These are phyloP conservation scores for Ambispora gerdemannii DNA, from an alignment of 192 early-diverging fungal genomes.

Conservation along the genomic window DNA sequence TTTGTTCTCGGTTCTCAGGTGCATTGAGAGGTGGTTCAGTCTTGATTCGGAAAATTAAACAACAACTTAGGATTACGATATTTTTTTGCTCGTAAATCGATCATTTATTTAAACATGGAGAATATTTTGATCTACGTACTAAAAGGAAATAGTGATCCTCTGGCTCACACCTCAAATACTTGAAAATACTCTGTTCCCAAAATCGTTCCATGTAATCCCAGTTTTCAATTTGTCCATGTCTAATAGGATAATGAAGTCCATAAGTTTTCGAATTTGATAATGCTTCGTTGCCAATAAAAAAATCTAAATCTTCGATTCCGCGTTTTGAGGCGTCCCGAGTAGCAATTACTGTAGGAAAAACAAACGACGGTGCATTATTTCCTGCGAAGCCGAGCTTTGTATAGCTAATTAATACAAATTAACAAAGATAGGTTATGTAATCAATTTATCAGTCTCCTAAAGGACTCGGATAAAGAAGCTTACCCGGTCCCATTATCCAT, in stretches of 20 bases:
- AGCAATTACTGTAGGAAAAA: conserved; percentile 93
- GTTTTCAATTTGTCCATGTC: conserved; percentile 97
- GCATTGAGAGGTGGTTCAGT: conserved; percentile 98
- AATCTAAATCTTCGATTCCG: conserved; percentile 97
- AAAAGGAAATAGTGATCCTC: conserved; percentile 97
- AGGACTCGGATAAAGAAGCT: no score
- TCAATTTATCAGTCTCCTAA: no score
- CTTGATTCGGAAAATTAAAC: conserved; percentile 38
- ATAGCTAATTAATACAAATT: conserved; percentile 63
- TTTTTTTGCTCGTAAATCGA: neutral
- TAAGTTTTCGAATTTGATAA: conserved; percentile 86
- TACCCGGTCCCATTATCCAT: conserved; percentile 99
- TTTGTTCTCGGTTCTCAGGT: conserved; percentile 98
- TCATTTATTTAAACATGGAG: neutral
- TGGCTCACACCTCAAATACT: conserved; percentile 97
- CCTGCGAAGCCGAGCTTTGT: conserved; percentile 98
- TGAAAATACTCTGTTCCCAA: conserved; percentile 98
- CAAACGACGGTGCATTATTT: conserved; percentile 94
- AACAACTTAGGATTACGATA: no score
- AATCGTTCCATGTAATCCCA: conserved; percentile 99
- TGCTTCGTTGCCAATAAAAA: conserved; percentile 96
- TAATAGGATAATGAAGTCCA: conserved; percentile 85
- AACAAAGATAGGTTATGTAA: no score
- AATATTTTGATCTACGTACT: conserved; percentile 42
- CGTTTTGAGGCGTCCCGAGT: conserved; percentile 86